phyloP scores from a whole-genome alignment of 129 eudicot species.

The Silybum marianum region DNA sequence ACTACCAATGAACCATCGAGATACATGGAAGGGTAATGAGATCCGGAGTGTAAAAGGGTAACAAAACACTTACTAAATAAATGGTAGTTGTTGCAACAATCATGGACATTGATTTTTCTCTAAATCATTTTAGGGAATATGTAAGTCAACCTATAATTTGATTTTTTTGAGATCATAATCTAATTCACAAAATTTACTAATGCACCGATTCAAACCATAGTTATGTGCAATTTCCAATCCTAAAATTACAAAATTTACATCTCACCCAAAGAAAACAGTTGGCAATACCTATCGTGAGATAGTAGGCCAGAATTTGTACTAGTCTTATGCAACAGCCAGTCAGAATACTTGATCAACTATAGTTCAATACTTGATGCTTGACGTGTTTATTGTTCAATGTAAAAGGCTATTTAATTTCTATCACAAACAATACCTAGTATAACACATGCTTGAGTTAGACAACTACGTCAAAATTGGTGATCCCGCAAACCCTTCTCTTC shows the following conservation, averaged over 20 bases:
- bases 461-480: not conserved
- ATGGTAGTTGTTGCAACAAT: slow-evolving; percentile 1
- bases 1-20: too few species aligned
- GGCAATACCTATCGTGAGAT: not conserved
- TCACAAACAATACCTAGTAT: not conserved
- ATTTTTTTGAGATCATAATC: not conserved
- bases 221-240: not conserved
- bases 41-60: not conserved
- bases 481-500: not conserved
- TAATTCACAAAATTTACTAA: not conserved
- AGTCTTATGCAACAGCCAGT: not conserved
- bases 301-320: not conserved
- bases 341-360: not conserved
- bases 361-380: not conserved
- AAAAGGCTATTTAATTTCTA: not conserved
- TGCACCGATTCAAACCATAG: not conserved
- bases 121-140: not conserved
- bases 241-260: slow-evolving; percentile 1
- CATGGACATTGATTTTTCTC: not conserved
- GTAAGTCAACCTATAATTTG: not conserved
- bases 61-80: not conserved
- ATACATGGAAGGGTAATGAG: not conserved
- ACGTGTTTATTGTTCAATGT: not conserved
- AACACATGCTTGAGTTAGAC: not conserved
- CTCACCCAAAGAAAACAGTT: not conserved